Evolutionary conservation across 495 filamentous ascomycete genomes (phyloP), one percentile per base, ranked within the genome.

Genomic region (Parathielavia hyrcaniae): DNA sequence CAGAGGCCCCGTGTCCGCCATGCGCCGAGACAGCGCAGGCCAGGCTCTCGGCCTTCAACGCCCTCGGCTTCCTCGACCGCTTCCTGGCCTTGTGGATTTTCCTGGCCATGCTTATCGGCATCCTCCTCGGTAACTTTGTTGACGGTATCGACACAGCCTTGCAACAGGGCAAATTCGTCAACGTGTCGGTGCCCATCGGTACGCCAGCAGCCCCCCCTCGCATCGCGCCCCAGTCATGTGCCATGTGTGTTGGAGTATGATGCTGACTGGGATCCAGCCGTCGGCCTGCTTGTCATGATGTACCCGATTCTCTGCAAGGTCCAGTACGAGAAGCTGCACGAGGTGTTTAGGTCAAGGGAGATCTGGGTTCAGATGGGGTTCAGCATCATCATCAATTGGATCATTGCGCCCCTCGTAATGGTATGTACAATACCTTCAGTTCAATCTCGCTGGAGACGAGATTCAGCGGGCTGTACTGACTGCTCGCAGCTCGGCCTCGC

Each of bases 221-320:
- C 19, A 2, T 23, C 19, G n/a, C n/a, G n/a, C n/a, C n/a, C n/a
- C n/a, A n/a, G n/a, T n/a, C n/a, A n/a, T n/a, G n/a, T n/a, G n/a
- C n/a, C n/a, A n/a, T n/a, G n/a, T n/a, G n/a, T n/a, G n/a, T n/a
- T n/a, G n/a, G n/a, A n/a, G n/a, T 19, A 22, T 4, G 48, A 16
- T 45, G 14, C 45, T n/a, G 26, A 26, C 30, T 48, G 19, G 0
- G 26, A 17, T 53, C 22, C 48, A 89, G 89, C 89, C 0, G 71
- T 92, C 58, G 90, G 91, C 13, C 75, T 96, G 19, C 79, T 96
- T 9, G 82, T 93, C 30, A 96, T 95, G 89, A 96, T 96, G 90
- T 95, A 95, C 64, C 91, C 91, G 0, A 95, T 95, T 59, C 76
- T 95, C 20, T 93, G 91, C 81, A 96, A 96, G 71, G 86, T 96